Evolutionary conservation across 2,329 filamentous ascomycete genomes (phyloP).

Genomic region (Curvularia lunata): DNA sequence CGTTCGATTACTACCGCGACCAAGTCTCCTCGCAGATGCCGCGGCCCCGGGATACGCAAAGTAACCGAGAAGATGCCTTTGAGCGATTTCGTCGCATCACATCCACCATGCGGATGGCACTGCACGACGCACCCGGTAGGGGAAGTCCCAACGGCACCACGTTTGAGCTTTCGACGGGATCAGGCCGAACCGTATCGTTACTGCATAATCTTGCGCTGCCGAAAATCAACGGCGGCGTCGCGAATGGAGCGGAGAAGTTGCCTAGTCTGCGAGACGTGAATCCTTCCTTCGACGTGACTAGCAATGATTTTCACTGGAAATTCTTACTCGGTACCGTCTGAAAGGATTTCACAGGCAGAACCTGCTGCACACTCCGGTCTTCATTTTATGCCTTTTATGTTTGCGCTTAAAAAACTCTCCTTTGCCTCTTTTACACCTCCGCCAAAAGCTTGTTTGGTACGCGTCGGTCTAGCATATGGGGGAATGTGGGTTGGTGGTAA

Average conservation of each 20-base stretch:
- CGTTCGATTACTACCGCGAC: conserved; percentile 44
- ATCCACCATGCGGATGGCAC: conserved; percentile 37
- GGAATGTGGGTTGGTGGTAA: neutral
- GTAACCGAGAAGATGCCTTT: conserved; percentile 39
- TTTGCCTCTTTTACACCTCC: neutral
- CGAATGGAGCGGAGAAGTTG: conserved; percentile 34
- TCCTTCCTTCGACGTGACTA: conserved; percentile 39
- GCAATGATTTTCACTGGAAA: conserved; percentile 43
- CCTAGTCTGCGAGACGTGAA: conserved; percentile 39
- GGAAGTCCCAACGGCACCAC: conserved; percentile 42
- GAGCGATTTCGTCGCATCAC: conserved; percentile 46
- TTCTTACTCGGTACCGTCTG: conserved; percentile 43
- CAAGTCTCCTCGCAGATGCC: conserved; percentile 43
- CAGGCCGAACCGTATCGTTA: conserved; percentile 42
- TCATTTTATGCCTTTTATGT: neutral
- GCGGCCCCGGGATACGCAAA: conserved; percentile 30
- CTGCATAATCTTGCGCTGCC: conserved; percentile 42
- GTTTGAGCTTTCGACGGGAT: conserved; percentile 45
- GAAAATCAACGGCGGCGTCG: conserved; percentile 34
- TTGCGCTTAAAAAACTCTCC: neutral
- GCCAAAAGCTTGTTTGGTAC: neutral
- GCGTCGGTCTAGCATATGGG: neutral
- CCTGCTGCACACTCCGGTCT: neutral
- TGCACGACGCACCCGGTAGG: conserved; percentile 29
- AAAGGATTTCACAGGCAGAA: conserved; percentile 6